phyloP scores from a whole-genome alignment of 1,284 basidiomycete genomes.

The Cutaneotrichosporon cavernicola region DNA sequence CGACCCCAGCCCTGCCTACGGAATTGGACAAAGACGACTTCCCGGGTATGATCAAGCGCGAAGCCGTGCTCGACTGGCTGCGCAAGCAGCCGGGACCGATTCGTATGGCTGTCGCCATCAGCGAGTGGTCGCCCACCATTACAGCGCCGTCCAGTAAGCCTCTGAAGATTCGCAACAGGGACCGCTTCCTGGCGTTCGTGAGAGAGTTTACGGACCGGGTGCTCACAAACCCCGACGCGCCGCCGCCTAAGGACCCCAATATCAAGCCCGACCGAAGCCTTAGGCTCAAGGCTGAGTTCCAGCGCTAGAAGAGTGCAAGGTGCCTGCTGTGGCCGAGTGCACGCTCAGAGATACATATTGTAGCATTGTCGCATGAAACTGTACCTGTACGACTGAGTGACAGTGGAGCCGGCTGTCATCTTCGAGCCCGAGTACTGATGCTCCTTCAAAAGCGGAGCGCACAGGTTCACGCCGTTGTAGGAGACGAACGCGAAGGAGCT shows the following conservation, averaged over 20 bases:
- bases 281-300: neutral
- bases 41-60: conserved; percentile 39
- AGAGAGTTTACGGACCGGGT: neutral
- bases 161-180: neutral
- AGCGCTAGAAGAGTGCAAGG: neutral
- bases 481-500: no score
- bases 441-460: no score
- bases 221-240: neutral
- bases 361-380: neutral
- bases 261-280: neutral
- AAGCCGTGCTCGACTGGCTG: conserved; percentile 44
- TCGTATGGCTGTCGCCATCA: conserved; percentile 33
- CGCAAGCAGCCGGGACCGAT: conserved; percentile 22
- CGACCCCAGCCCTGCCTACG: conserved; percentile 2
- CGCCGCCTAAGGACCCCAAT: neutral
- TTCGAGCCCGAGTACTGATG: no score
- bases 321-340: neutral
- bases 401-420: no score
- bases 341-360: neutral
- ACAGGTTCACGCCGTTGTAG: no score
- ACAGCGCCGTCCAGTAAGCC: neutral
- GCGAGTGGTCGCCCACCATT: neutral
- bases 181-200: neutral
- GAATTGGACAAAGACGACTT: conserved; percentile 33
- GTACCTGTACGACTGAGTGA: neutral